These are phyloP conservation scores for Trichoderma sp. DNA, from an alignment of 2,329 filamentous ascomycete genomes.

Conservation along the genomic window DNA sequence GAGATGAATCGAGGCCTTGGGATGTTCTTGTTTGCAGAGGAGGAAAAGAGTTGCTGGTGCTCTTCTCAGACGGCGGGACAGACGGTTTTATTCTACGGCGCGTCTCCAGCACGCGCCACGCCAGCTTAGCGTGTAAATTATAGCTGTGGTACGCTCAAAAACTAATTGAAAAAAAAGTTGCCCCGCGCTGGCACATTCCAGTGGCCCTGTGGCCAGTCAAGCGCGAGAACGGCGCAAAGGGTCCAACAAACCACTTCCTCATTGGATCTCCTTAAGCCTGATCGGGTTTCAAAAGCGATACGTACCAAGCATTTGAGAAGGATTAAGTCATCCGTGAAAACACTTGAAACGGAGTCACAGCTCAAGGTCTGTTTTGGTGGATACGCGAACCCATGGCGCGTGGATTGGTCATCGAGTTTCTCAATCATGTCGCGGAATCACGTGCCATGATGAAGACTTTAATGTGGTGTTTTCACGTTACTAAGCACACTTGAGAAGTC, in stretches of 20 bases:
- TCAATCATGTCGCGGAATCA: conserved; percentile 14
- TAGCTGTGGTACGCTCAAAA: conserved; percentile 26
- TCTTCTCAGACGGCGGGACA: conserved; percentile 31
- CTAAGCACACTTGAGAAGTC: conserved; percentile 2
- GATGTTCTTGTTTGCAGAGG: conserved; percentile 28
- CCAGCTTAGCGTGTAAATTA: conserved; percentile 40
- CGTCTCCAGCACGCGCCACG: conserved; percentile 39
- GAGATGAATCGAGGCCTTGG: conserved; percentile 23
- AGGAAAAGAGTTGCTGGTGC: neutral
- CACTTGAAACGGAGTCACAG: neutral
- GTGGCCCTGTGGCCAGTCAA: conserved; percentile 21
- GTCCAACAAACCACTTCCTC: conserved; percentile 16
- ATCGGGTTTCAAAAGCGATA: conserved; percentile 12
- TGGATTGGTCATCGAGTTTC: conserved; percentile 18
- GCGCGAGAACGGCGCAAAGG: conserved; percentile 9
- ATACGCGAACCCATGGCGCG: conserved; percentile 23
- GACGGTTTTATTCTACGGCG: conserved; percentile 42
- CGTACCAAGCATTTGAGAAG: neutral
- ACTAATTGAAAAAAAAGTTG: conserved; percentile 18
- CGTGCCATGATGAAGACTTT: neutral
- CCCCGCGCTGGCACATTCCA: conserved; percentile 23
- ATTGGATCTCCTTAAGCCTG: conserved; percentile 16
- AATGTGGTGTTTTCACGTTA: neutral
- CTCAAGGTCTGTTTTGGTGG: conserved; percentile 20
- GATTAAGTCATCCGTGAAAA: conserved; percentile 5